Base-by-base conservation (phyloP, 2,329 filamentous ascomycete genomes). In the Tothia fuscella region DNA sequence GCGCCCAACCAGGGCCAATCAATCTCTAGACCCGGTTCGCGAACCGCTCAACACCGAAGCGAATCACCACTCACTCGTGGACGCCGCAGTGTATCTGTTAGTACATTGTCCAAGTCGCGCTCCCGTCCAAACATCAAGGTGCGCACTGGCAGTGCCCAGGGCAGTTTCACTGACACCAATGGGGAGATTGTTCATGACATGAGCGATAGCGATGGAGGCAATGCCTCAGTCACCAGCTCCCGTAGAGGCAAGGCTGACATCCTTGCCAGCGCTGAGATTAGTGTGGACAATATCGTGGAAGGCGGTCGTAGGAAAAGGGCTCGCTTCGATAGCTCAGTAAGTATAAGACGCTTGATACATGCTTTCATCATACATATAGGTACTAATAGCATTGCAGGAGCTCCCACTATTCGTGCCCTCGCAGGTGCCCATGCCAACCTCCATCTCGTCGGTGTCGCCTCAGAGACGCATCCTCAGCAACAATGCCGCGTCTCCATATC, bases 211-310 rank as follows among this genome's bases (percentile, higher is more conserved):
- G 87, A 94, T 50, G 82, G 79, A 47, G 84, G 80, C 21, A 75
- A 82, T 47, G 81, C 77, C 50, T 88, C 85, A 42, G 72, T 82
- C 38, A 69, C 70, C 13, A 74, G 74, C 50, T 81, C 81, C 45
- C 80, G 82, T 54, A 82, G 82, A 59, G 76, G 73, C 52, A 87
- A 84, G 61, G 36, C 40, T 5, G 78, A 71, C 49, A 82, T 86
- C 49, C 76, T 94, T 54, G 87, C 85, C 37, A 95, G 86, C 58
- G 93, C 91, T 13, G 91, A 98, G 53, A 98, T 98, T 56, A 96
- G 89, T 59, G 77, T 95, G 51, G 88, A 95, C 53, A 98, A 98
- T 59, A 96, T 98, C 61, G 83, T 98, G 47, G 89, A 96, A 64
- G 91, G 93, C 56, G 88, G 89, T 51, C 81, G 91, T 62, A 80